Conservation (phyloP, 192 early-diverging fungal genomes). For the Coemansia sp. region DNA sequence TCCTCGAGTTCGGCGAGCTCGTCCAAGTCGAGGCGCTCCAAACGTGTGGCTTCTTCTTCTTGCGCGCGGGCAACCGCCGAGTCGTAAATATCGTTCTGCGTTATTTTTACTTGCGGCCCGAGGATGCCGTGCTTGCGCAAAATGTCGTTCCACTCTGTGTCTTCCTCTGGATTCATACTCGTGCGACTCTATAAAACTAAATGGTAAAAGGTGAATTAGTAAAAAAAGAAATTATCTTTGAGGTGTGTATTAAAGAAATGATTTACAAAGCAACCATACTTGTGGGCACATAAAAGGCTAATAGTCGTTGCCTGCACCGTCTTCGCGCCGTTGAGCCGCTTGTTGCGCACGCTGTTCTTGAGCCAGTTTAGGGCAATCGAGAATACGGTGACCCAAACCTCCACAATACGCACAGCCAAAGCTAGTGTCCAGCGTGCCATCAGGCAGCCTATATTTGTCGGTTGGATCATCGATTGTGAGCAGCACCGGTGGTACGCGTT, state of each 20-base stretch:
- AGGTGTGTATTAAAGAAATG: not conserved
- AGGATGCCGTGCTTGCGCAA: slow-evolving; percentile 89
- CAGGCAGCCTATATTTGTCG: slow-evolving; percentile 77
- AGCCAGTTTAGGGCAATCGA: slow-evolving; percentile 80
- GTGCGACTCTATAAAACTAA: slow-evolving; percentile 1
- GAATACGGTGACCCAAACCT: slow-evolving; percentile 89
- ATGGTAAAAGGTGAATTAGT: not conserved
- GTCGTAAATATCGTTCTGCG: slow-evolving; percentile 54
- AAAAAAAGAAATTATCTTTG: not conserved
- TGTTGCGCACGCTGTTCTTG: slow-evolving; percentile 60
- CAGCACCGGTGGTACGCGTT: slow-evolving; percentile 84
- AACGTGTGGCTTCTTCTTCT: slow-evolving; percentile 59
- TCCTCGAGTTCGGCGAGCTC: slow-evolving; percentile 93
- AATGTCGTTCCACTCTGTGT: slow-evolving; percentile 92
- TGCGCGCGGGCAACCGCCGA: slow-evolving; percentile 51
- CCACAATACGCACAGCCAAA: slow-evolving; percentile 92
- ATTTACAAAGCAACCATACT: not conserved
- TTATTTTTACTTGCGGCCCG: slow-evolving; percentile 66
- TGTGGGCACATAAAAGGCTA: slow-evolving; percentile 2
- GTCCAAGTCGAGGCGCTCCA: slow-evolving; percentile 74
- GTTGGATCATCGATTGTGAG: slow-evolving; percentile 83
- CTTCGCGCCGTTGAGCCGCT: slow-evolving; percentile 35
- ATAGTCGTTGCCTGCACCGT: slow-evolving; percentile 30
- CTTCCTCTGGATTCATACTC: slow-evolving; percentile 60
- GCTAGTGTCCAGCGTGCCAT: slow-evolving; percentile 53